phyloP scores from a whole-genome alignment of 176 grass and related monocot genomes.

The Metroxylon sagu region DNA sequence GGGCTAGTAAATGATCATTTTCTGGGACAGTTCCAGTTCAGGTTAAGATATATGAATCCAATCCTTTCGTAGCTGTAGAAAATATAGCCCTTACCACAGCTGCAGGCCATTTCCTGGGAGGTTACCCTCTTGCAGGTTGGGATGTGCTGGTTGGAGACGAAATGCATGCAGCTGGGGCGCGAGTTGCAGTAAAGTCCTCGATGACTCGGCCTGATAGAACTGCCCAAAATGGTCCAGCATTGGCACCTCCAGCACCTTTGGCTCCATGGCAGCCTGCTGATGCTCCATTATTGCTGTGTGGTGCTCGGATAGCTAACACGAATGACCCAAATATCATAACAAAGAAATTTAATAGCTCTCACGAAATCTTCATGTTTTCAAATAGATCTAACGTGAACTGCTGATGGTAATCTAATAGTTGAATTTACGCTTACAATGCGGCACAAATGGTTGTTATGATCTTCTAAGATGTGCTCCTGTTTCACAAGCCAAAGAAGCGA shows the following conservation, averaged over 20 bases:
- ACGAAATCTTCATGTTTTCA: background rate
- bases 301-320: conserved; percentile 30
- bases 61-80: background rate
- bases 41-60: background rate
- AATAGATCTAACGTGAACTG: background rate
- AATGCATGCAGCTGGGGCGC: conserved; percentile 39
- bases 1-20: background rate
- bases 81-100: conserved; percentile 42
- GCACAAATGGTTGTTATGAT: conserved; percentile 56
- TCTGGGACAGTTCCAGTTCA: background rate
- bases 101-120: conserved; percentile 63
- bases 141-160: conserved; percentile 72
- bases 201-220: conserved; percentile 29
- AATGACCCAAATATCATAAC: background rate
- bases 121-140: conserved; percentile 69
- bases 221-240: conserved; percentile 46
- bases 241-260: conserved; percentile 16
- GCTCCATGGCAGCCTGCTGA: conserved; percentile 29
- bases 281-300: conserved; percentile 26
- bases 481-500: background rate
- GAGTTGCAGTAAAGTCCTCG: conserved; percentile 54
- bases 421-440: conserved; percentile 32
- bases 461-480: conserved; percentile 79
- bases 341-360: background rate
- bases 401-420: no score